A percentile compares a stretch with the other conserved stretches of the same genome.
Evolutionary conservation across 2,329 filamentous ascomycete genomes (phyloP).

Genomic region (Colletotrichum theobromicola): DNA sequence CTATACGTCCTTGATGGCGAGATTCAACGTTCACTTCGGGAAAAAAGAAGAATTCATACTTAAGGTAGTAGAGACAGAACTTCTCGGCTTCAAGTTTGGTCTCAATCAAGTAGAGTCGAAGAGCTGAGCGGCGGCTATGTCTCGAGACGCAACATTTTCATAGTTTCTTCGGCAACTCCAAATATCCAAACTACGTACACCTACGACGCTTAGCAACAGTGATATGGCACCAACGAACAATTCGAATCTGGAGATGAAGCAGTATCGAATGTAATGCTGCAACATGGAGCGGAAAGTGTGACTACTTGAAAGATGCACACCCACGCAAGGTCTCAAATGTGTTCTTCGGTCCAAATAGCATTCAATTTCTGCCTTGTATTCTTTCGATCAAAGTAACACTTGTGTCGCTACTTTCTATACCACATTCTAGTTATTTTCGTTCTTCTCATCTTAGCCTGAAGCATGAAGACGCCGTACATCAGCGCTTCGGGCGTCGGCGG

Average conservation of each 20-base stretch:
- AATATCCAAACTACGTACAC: neutral
- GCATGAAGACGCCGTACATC: conserved; percentile 65
- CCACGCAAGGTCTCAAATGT: too few relatives aligned
- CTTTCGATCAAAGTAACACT: neutral
- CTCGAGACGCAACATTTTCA: neutral
- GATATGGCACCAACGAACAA: neutral
- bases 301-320: too few relatives aligned
- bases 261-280: neutral
- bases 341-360: too few relatives aligned
- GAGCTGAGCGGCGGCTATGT: fast-evolving
- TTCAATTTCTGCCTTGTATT: neutral
- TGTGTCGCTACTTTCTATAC: conserved; percentile 49
- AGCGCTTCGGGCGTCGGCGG: conserved; percentile 53
- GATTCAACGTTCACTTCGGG: neutral
- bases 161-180: neutral
- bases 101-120: neutral
- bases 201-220: neutral
- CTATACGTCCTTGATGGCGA: neutral
- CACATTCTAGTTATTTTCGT: conserved; percentile 53
- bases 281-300: neutral
- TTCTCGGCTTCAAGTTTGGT: neutral
- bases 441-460: conserved; percentile 72
- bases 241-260: neutral
- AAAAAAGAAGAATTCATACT: too few relatives aligned
- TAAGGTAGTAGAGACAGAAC: fast-evolving